phyloP scores from a whole-genome alignment of 139 green algal genomes.

The Chlamydomonas asymmetrica region DNA sequence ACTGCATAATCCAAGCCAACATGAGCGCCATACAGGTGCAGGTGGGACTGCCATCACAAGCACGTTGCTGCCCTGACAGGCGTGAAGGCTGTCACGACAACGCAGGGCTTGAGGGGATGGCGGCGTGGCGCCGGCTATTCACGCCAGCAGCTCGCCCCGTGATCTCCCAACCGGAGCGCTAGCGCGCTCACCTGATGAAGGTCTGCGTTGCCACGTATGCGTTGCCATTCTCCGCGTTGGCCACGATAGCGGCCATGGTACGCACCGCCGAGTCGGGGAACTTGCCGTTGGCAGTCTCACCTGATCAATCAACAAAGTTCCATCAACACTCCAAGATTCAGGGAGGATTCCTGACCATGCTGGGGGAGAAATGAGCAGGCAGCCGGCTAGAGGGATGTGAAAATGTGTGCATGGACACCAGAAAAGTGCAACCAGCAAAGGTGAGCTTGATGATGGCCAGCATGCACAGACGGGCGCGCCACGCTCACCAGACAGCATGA shows the following conservation, averaged over 20 bases:
- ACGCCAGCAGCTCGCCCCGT: too few relatives aligned
- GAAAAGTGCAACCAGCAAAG: too few relatives aligned
- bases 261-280: slow-evolving; percentile 50
- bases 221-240: slow-evolving; percentile 52
- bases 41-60: too few relatives aligned
- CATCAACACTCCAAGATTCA: background rate
- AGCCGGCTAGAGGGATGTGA: background rate
- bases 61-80: too few relatives aligned
- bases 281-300: slow-evolving; percentile 56
- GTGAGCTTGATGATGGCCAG: too few relatives aligned
- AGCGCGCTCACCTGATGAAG: slow-evolving; percentile 29
- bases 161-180: too few relatives aligned
- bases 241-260: slow-evolving; percentile 59
- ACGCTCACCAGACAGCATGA: slow-evolving; percentile 66
- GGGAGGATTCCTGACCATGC: background rate
- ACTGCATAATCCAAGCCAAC: too few relatives aligned
- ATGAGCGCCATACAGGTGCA: background rate
- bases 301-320: slow-evolving; percentile 17
- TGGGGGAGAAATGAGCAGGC: background rate
- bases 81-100: too few relatives aligned
- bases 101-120: too few relatives aligned
- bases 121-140: too few relatives aligned
- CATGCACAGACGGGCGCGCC: too few relatives aligned
- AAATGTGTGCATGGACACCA: too few relatives aligned
- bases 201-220: slow-evolving; percentile 24